phyloP scores from a whole-genome alignment of 306 rosid species.

The Casuarina cunninghamiana region DNA sequence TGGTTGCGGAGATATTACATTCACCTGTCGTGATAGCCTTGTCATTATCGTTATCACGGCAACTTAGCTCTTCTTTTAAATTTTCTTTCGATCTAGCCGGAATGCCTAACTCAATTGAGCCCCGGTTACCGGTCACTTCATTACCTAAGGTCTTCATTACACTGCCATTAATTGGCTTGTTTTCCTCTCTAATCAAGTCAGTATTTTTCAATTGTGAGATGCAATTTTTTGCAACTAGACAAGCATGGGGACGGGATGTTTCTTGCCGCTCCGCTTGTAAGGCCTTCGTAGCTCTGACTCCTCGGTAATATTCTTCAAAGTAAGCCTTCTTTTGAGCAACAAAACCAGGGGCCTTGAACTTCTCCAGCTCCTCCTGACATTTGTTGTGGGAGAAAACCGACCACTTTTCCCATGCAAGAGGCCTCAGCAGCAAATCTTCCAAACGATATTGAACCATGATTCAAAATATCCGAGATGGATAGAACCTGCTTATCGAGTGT shows the following conservation, averaged over 20 bases:
- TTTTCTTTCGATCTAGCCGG: not conserved
- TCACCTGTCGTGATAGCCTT: not conserved
- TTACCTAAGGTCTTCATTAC: not conserved
- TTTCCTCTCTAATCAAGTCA: conserved; percentile 4
- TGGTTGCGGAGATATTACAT: not conserved
- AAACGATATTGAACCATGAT: conserved; percentile 38
- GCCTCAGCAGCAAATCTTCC: conserved; percentile 38
- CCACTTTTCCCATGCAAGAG: conserved; percentile 43
- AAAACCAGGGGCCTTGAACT: conserved; percentile 37
- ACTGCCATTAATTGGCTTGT: not conserved
- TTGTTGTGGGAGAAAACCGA: conserved; percentile 36
- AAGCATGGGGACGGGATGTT: not conserved
- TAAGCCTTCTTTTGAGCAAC: conserved; percentile 43
- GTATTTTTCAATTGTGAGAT: not conserved
- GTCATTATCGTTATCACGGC: not conserved
- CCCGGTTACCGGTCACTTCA: conserved; percentile 3
- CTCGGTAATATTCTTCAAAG: conserved; percentile 37
- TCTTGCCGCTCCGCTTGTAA: conserved; percentile 22
- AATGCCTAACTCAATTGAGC: not conserved
- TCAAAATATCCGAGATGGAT: conserved; percentile 25
- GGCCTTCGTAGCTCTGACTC: conserved; percentile 27
- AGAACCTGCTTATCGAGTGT: conserved; percentile 9
- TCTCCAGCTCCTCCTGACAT: conserved; percentile 41
- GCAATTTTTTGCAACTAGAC: not conserved
- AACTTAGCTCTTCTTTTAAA: conserved; percentile 6